Percentiles rank a stretch among this genome's conserved stretches.
phyloP scores from a whole-genome alignment of 2,329 filamentous ascomycete species.

The Helicocarpus griseus region DNA sequence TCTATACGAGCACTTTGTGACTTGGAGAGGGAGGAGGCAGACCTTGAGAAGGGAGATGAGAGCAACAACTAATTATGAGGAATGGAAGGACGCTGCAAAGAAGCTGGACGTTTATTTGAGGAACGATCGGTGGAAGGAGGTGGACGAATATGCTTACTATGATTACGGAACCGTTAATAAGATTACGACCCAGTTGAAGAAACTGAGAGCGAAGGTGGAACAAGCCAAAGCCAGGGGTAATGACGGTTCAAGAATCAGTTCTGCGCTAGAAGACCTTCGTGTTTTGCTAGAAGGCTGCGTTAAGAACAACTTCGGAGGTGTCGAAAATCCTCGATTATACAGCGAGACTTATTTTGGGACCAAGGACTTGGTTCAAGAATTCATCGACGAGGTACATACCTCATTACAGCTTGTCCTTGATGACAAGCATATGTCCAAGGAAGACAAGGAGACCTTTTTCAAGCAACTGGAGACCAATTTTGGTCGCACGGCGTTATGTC shows the following conservation, averaged over 20 bases:
- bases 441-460: slow-evolving; percentile 73
- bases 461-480: slow-evolving; percentile 85
- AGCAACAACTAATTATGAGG: slow-evolving; percentile 61
- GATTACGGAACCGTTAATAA: slow-evolving; percentile 73
- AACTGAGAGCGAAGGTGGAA: slow-evolving; percentile 31
- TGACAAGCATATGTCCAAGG: slow-evolving; percentile 56
- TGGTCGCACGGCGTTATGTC: slow-evolving; percentile 81
- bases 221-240: slow-evolving; percentile 22
- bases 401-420: slow-evolving; percentile 58
- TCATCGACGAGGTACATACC: slow-evolving; percentile 59
- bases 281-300: slow-evolving; percentile 78
- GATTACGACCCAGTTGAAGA: slow-evolving; percentile 63
- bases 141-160: slow-evolving; percentile 63
- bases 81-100: slow-evolving; percentile 74
- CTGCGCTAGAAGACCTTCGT: slow-evolving; percentile 64
- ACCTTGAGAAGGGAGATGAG: slow-evolving; percentile 61
- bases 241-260: slow-evolving; percentile 23
- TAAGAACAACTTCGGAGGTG: slow-evolving; percentile 94
- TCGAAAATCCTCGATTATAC: slow-evolving; percentile 90
- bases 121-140: slow-evolving; percentile 46
- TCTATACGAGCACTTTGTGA: slow-evolving; percentile 81
- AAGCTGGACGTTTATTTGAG: slow-evolving; percentile 72
- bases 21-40: slow-evolving; percentile 76
- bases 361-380: slow-evolving; percentile 87
- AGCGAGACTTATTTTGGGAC: slow-evolving; percentile 96